Evolutionary conservation across 108 stramenopile genomes (phyloP), one percentile per base, ranked within the genome.

Genomic region (Pseudonitzschia multistriata): DNA sequence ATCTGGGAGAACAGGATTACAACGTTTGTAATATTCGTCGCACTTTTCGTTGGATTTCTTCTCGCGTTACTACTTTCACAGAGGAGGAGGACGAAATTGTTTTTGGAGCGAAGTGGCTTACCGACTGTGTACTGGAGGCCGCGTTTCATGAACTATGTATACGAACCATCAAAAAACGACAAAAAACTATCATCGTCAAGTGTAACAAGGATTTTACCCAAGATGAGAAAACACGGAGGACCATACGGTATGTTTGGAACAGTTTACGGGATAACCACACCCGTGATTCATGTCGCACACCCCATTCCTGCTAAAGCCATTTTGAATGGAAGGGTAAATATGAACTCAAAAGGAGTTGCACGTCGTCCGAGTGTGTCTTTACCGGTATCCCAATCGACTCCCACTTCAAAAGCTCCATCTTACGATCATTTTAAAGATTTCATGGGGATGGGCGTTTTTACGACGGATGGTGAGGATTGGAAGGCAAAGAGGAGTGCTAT

Each of bases 161-260:
- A 85, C 62, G 49, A 67, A 17, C 71, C 83, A 19, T 63, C 61
- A 47, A 68, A 81, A 35, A 79, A 83, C 13, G 53, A 77, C 15
- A 62, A 70, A 54, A 74, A 92, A 75, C 79, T 94, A 68, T 57
- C 73, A 39, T 85, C 88, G 22, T 84, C 87, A 28, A 72, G 82
- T 30, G 91, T 94, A 55, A 94, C 89, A 21, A 85, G 84, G 50
- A 92, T 96, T 6, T 79, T 96, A 10, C 90, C 91, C 11, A 77
- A 91, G 30, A 96, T 96, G 96, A 73, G 87, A 54, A 76, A 84
- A 34, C 74, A 94, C 21, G 70, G 73, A n/a, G 96, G 96, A 68
- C 94, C 94, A 7, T 91, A 86, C 75, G 93, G 89, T 45, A 91
- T 95, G 90, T 96, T 95, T 59, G 96, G 90, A n/a, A 95, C 96